Evolutionary conservation across 371 early-diverging fungal genomes (phyloP).

Genomic region (Ordospora pajunii): DNA sequence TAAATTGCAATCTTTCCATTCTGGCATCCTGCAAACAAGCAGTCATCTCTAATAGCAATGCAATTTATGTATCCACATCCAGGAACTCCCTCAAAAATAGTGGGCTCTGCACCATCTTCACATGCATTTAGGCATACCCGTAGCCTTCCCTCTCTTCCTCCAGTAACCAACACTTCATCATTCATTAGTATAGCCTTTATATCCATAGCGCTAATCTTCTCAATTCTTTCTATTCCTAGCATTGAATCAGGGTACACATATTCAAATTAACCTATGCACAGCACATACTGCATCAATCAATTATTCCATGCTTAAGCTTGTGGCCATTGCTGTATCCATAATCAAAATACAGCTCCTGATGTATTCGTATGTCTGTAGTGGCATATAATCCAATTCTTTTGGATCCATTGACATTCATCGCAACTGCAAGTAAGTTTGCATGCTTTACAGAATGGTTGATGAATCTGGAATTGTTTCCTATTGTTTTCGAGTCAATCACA

Average conservation of each 20-base stretch:
- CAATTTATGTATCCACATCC: constrained; percentile 40
- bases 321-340: constrained; percentile 46
- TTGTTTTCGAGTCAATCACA: constrained; percentile 46
- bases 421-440: constrained; percentile 28
- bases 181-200: neutral
- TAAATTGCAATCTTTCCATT: constrained; percentile 35
- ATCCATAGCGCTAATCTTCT: neutral
- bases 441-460: constrained; percentile 51
- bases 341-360: constrained; percentile 54
- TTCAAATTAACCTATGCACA: neutral
- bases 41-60: neutral
- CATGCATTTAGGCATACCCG: neutral
- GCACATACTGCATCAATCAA: constrained; percentile 3
- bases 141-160: neutral
- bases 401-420: constrained; percentile 15
- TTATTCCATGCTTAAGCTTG: constrained; percentile 39
- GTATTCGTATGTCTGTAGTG: constrained; percentile 35
- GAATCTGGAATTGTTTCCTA: constrained; percentile 54
- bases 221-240: neutral
- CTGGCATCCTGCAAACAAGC: constrained; percentile 44
- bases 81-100: neutral
- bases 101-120: neutral
- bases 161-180: neutral
- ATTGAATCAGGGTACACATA: neutral
- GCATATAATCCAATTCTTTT: constrained; percentile 46